A percentile compares a stretch with the other conserved stretches of the same genome.
Evolutionary conservation across 2,329 filamentous ascomycete species (phyloP).

Genomic region (Aspergillus phoenicis): DNA sequence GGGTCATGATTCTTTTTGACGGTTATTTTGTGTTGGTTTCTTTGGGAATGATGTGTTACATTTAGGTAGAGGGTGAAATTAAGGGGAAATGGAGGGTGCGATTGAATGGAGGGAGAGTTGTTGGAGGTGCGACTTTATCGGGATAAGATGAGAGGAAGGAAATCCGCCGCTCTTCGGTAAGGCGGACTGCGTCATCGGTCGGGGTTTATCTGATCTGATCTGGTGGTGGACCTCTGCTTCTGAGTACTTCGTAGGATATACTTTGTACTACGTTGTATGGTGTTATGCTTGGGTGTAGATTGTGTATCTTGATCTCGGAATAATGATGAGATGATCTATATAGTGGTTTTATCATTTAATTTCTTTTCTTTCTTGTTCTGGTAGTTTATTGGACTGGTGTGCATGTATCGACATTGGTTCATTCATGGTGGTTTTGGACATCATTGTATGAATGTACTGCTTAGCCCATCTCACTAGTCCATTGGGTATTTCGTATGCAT

Average conservation of each 20-base stretch:
- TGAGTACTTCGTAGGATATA: not conserved
- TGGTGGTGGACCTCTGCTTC: not conserved
- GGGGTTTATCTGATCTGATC: slow-evolving; percentile 17
- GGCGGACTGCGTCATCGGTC: slow-evolving; percentile 25
- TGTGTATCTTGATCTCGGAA: too few species aligned
- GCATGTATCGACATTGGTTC: not conserved
- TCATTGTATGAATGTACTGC: not conserved
- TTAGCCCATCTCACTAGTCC: not conserved
- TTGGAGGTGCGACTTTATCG: not conserved
- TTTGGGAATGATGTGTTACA: not conserved
- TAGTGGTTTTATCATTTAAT: too few species aligned
- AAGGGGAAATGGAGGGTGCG: not conserved
- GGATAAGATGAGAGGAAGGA: slow-evolving; percentile 8
- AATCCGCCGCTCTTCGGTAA: slow-evolving; percentile 23
- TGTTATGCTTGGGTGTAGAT: not conserved
- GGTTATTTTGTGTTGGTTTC: not conserved
- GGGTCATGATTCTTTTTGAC: slow-evolving; percentile 6
- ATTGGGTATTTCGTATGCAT: not conserved
- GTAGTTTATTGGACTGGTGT: not conserved
- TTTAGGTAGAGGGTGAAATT: not conserved
- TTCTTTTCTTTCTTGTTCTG: too few species aligned
- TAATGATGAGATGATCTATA: too few species aligned
- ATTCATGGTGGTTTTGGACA: not conserved
- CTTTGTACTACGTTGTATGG: not conserved
- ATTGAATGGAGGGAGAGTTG: slow-evolving; percentile 1